Percentiles rank a stretch among this genome's conserved stretches.
Evolutionary conservation across 2,329 filamentous ascomycete genomes (phyloP).

Genomic region (Colletotrichum lupini): DNA sequence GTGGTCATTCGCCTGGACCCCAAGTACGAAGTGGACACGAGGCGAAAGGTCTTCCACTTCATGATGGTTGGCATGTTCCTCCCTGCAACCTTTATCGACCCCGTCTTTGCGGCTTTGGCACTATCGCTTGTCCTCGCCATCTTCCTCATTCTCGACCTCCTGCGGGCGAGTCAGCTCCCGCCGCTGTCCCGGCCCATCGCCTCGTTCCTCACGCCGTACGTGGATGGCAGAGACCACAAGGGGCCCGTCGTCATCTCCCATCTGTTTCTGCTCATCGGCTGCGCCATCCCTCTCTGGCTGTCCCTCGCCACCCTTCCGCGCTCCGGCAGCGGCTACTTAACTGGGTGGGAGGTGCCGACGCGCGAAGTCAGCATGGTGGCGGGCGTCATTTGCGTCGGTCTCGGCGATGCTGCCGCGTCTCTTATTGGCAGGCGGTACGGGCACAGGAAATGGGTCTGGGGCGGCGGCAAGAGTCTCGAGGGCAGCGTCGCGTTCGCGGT

Average conservation of each 20-base stretch:
- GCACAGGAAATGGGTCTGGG: slow-evolving; percentile 93
- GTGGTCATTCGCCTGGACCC: slow-evolving; percentile 80
- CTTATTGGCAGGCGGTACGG: slow-evolving; percentile 90
- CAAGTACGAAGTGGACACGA: slow-evolving; percentile 91
- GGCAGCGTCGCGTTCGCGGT: slow-evolving; percentile 83
- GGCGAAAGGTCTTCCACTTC: slow-evolving; percentile 96
- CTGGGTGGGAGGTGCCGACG: slow-evolving; percentile 79
- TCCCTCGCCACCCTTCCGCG: slow-evolving; percentile 78
- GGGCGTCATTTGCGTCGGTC: slow-evolving; percentile 92
- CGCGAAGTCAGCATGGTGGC: slow-evolving; percentile 91
- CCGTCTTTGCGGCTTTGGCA: slow-evolving; percentile 82
- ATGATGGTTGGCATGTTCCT: slow-evolving; percentile 98
- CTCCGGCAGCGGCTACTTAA: slow-evolving; percentile 63
- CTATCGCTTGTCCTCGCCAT: slow-evolving; percentile 82
- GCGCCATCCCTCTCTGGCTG: slow-evolving; percentile 94
- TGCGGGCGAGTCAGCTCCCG: slow-evolving; percentile 90
- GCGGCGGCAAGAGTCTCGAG: slow-evolving; percentile 94
- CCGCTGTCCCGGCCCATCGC: slow-evolving; percentile 89
- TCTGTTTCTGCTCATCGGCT: slow-evolving; percentile 94
- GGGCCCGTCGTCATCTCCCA: slow-evolving; percentile 96
- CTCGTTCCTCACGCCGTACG: slow-evolving; percentile 89
- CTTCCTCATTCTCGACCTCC: slow-evolving; percentile 88
- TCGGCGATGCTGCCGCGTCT: slow-evolving; percentile 94
- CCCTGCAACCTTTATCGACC: slow-evolving; percentile 87
- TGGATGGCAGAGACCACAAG: slow-evolving; percentile 91